phyloP scores from a whole-genome alignment of 768 basidiomycete species.

The Cytidiella melzeri region DNA sequence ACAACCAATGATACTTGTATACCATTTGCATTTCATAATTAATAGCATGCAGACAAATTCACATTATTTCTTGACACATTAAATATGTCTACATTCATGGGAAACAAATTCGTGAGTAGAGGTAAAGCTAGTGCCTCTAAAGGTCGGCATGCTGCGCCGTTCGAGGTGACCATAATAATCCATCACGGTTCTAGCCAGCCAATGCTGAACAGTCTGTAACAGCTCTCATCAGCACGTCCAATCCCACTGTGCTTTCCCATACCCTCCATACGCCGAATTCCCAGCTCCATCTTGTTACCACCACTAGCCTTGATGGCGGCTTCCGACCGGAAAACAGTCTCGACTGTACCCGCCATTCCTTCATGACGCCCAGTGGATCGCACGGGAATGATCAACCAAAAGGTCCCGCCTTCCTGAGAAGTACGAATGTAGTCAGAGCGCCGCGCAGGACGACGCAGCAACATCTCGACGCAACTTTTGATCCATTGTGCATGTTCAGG shows the following conservation, averaged over 20 bases:
- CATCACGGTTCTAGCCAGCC: conserved; percentile 41
- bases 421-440: neutral
- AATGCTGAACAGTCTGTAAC: conserved; percentile 65
- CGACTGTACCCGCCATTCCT: conserved; percentile 51
- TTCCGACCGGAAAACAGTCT: conserved; percentile 41
- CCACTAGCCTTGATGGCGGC: neutral
- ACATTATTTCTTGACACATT: neutral
- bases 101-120: too few relatives aligned
- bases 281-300: conserved; percentile 28
- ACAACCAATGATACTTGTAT: neutral
- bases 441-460: conserved; percentile 30
- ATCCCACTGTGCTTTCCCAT: conserved; percentile 46
- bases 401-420: conserved; percentile 35
- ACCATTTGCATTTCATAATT: neutral
- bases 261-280: conserved; percentile 41
- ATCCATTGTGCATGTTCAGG: conserved; percentile 67
- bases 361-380: conserved; percentile 61
- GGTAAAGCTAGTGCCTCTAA: too few relatives aligned
- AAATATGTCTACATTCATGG: too few relatives aligned
- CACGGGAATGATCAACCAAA: conserved; percentile 71
- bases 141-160: too few relatives aligned
- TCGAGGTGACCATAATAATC: too few relatives aligned
- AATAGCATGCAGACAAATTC: neutral
- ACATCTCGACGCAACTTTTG: conserved; percentile 46
- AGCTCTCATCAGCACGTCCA: conserved; percentile 64